phyloP scores from a whole-genome alignment of 108 stramenopile species.

The Fragilaria radians region DNA sequence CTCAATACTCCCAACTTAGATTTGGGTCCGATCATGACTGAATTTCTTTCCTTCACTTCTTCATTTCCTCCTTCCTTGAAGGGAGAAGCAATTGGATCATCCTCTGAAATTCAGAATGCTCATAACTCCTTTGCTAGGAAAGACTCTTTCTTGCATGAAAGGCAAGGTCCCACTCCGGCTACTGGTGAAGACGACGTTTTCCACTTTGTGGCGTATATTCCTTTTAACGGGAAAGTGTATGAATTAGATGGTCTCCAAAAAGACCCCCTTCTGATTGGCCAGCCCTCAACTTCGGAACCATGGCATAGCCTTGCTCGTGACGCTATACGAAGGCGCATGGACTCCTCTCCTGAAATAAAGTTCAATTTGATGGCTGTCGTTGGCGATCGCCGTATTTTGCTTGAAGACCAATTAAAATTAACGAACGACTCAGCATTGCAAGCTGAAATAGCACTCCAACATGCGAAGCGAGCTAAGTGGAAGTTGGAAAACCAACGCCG shows the following conservation, averaged over 20 bases:
- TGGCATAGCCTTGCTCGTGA: conserved; percentile 71
- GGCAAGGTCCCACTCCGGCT: conserved; percentile 28
- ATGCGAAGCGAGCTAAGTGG: conserved; percentile 70
- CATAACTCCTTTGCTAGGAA: conserved; percentile 90
- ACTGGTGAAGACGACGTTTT: conserved; percentile 83
- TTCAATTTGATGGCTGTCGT: conserved; percentile 93
- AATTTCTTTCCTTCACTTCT: conserved; percentile 75
- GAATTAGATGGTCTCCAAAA: conserved; percentile 92
- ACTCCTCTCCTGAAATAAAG: conserved; percentile 69
- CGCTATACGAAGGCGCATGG: conserved; percentile 74
- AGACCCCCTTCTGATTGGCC: conserved; percentile 84
- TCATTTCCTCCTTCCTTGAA: conserved; percentile 77
- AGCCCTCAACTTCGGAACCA: conserved; percentile 10
- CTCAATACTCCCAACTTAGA: conserved; percentile 56
- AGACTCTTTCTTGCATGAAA: conserved; percentile 83
- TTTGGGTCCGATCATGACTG: conserved; percentile 62
- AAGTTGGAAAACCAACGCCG: conserved; percentile 66
- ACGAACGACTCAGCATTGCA: conserved; percentile 29
- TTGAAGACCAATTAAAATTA: conserved; percentile 40
- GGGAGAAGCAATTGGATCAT: conserved; percentile 81
- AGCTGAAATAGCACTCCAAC: conserved; percentile 36
- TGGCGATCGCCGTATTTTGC: conserved; percentile 50
- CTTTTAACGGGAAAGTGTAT: conserved; percentile 67
- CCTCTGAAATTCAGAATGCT: conserved; percentile 74
- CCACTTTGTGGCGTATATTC: conserved; percentile 94